Base-by-base conservation (phyloP, 805 yeast genomes). In the Suhomyces xylopsoci region DNA sequence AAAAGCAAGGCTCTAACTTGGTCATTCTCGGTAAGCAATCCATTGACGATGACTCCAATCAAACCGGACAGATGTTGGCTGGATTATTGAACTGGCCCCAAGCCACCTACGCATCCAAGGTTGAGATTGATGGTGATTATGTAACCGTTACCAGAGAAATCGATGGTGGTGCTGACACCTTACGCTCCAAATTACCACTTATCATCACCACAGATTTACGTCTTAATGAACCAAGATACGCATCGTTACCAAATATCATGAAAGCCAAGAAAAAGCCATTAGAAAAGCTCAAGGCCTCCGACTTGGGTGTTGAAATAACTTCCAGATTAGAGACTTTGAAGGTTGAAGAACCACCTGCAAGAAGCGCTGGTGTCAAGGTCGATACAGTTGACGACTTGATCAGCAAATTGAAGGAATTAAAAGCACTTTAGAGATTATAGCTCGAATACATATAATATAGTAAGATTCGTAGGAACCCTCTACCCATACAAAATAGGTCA, bases 201-300 rank as follows among this genome's bases (percentile, higher is more conserved):
- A 81, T 94, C 50, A 82, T 94, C 61, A 92, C 97, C 25, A 87
- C 98, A 2, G 99, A 94, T 69, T 79, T 94, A 61, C 86, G 99
- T 70, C 81, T 94, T 65, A 94, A 94, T 69, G 94, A 84, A 66
- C 99, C 99, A 44, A 85, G 97, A 62, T 94, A 90, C 64, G 97
- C 96, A n/a, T 83, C 96, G 12, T 79, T 94, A 66, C 97, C 97
- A 55, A 94, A 93, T 70, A 82, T 92, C 76, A 94, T 94, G 98
- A 94, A 94, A 78, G 98, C 98, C 51, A 94, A 94, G 79, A 92
- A 92, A 83, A 92, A 90, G 79, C 97, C 97, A 3, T 78, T 92
- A 67, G 90, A 84, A 61, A 78, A 82, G 64, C 68, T 82, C 70
- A 71, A 80, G 74, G 69, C 74, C 15, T 70, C 85, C 19, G 96